Conservation (phyloP, 805 yeast species). For the Yamadazyma scolyti region DNA sequence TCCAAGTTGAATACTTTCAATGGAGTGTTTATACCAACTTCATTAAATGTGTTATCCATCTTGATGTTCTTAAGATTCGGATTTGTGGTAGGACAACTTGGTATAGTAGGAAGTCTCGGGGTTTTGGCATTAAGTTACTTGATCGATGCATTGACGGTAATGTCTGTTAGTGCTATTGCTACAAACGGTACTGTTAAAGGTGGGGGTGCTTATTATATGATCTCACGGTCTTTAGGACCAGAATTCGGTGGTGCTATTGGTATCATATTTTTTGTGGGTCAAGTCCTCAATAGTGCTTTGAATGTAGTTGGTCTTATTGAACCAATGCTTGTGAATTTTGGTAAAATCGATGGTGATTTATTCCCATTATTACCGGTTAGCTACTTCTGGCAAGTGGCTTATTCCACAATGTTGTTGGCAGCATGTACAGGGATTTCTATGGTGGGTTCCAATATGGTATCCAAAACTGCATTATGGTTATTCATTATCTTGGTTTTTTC, state of each 20-base stretch:
- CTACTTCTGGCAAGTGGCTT: slow-evolving; percentile 61
- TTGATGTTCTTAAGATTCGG: slow-evolving; percentile 95
- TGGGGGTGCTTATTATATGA: slow-evolving; percentile 98
- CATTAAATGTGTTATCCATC: slow-evolving; percentile 87
- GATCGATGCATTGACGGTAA: slow-evolving; percentile 79
- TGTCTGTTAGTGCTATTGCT: slow-evolving; percentile 91
- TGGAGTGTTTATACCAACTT: slow-evolving; percentile 93
- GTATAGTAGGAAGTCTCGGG: slow-evolving; percentile 71
- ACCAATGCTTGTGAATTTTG: slow-evolving; percentile 81
- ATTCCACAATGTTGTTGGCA: slow-evolving; percentile 67
- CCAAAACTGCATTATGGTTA: slow-evolving; percentile 74
- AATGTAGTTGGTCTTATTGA: slow-evolving; percentile 95
- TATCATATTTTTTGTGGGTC: slow-evolving; percentile 89
- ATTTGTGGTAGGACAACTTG: slow-evolving; percentile 92
- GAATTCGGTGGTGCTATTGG: slow-evolving; percentile 99
- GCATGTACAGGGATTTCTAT: slow-evolving; percentile 73
- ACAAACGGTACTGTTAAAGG: slow-evolving; percentile 97
- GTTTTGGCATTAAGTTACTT: slow-evolving; percentile 69
- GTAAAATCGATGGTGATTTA: slow-evolving; percentile 54
- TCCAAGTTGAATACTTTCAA: slow-evolving; percentile 80
- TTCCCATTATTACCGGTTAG: slow-evolving; percentile 62
- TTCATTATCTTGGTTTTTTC: slow-evolving; percentile 66
- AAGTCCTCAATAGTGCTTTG: slow-evolving; percentile 84
- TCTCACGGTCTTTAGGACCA: slow-evolving; percentile 90
- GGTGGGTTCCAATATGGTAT: slow-evolving; percentile 77